Evolutionary conservation across 495 filamentous ascomycete species (phyloP).

Genomic region (Neurospora tetrasperma): DNA sequence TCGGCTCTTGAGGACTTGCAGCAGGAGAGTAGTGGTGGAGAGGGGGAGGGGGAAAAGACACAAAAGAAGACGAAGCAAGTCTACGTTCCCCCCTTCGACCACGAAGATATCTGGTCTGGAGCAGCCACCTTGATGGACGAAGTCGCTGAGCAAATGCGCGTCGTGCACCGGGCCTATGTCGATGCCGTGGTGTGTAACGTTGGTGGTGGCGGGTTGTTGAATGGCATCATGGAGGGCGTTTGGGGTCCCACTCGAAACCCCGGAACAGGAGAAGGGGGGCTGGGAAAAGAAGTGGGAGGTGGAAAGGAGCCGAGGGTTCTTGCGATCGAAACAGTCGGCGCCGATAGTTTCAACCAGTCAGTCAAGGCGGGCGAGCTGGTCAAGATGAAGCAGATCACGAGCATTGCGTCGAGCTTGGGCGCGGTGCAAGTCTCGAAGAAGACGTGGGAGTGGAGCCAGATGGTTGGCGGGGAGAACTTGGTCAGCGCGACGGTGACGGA

Average conservation of each 20-base stretch:
- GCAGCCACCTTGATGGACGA: conserved; percentile 66
- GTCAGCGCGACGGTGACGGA: conserved; percentile 64
- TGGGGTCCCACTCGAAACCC: background rate
- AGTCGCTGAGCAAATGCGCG: conserved; percentile 48
- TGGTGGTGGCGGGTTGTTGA: conserved; percentile 80
- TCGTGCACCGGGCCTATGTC: conserved; percentile 27
- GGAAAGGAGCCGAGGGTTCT: conserved; percentile 45
- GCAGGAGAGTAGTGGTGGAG: background rate
- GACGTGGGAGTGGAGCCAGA: conserved; percentile 53
- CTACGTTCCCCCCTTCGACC: conserved; percentile 91
- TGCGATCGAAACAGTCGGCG: conserved; percentile 74
- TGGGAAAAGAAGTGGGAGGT: conserved; percentile 27
- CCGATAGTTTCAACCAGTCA: conserved; percentile 56
- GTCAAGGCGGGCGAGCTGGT: conserved; percentile 51
- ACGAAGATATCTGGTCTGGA: conserved; percentile 76
- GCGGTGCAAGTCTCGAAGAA: conserved; percentile 60
- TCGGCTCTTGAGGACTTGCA: background rate
- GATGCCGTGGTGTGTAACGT: conserved; percentile 75
- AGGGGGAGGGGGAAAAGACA: no score
- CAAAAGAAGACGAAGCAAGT: conserved; percentile 40
- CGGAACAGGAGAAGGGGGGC: background rate
- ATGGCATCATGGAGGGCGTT: conserved; percentile 52
- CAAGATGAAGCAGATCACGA: conserved; percentile 65
- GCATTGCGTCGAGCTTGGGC: conserved; percentile 70
- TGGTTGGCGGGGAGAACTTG: conserved; percentile 34